Evolutionary conservation across 1,139 yeast species (phyloP).

Genomic region (Blastobotrys proliferans): DNA sequence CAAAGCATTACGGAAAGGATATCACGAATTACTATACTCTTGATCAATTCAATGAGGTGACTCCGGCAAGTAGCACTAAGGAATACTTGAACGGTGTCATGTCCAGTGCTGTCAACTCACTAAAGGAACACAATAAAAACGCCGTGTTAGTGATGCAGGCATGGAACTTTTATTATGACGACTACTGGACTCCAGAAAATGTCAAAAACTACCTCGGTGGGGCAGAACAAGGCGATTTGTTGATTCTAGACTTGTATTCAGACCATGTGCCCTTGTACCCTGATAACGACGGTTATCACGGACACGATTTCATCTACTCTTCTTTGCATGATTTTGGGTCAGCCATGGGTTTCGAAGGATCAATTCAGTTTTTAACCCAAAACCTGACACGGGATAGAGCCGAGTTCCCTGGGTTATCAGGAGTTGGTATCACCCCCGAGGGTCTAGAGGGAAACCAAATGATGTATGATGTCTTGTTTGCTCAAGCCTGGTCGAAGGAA

Average conservation of each 20-base stretch:
- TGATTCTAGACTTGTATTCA: conserved; percentile 19
- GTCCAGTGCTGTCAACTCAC: conserved; percentile 14
- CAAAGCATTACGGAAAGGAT: conserved; percentile 13
- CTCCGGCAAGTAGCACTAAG: conserved; percentile 17
- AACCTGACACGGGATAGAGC: conserved; percentile 17
- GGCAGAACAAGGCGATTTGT: conserved; percentile 19
- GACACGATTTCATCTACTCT: conserved; percentile 22
- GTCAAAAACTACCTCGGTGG: conserved; percentile 20
- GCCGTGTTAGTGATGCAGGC: conserved; percentile 23
- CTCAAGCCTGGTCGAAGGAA: conserved; percentile 19
- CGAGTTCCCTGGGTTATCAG: conserved; percentile 14
- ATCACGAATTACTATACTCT: conserved; percentile 19
- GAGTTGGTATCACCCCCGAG: conserved; percentile 21
- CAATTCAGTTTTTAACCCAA: conserved; percentile 17
- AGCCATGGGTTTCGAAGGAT: conserved; percentile 21
- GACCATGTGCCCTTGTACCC: conserved; percentile 20
- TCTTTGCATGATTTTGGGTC: conserved; percentile 22
- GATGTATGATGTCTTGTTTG: conserved; percentile 19
- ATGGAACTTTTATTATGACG: conserved; percentile 20
- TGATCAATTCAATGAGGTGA: conserved; percentile 21
- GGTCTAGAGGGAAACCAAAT: conserved; percentile 23
- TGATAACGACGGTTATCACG: conserved; percentile 17
- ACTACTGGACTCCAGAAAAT: conserved; percentile 18
- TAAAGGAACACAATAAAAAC: conserved; percentile 15
- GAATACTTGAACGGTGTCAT: conserved; percentile 17